Conservation (phyloP, 1,284 basidiomycete species). For the Rhodotorula mucilaginosa region DNA sequence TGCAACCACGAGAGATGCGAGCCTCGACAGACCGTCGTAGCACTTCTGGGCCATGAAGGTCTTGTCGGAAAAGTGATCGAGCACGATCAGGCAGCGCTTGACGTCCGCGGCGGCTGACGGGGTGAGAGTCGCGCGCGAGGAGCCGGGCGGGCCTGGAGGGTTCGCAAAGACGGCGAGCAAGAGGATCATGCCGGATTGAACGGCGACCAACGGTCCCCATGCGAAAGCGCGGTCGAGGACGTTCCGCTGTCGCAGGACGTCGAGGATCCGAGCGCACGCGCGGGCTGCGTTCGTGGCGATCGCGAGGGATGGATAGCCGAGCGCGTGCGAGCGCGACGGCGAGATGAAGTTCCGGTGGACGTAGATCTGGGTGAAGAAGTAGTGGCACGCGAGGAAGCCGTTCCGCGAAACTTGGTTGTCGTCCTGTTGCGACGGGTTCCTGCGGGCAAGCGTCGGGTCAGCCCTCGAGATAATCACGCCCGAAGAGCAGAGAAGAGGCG, state of each 20-base stretch:
- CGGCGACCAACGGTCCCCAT: constrained; percentile 20
- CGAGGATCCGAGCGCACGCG: constrained; percentile 36
- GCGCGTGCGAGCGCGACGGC: constrained; percentile 29
- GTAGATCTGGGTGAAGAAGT: constrained; percentile 22
- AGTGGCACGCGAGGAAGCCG: constrained; percentile 7
- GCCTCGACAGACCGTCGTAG: constrained; percentile 5
- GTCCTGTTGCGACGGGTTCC: constrained; percentile 21
- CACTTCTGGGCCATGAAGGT: constrained; percentile 23
- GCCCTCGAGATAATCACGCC: too few relatives aligned
- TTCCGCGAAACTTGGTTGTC: background rate
- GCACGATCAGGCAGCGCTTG: constrained; percentile 63
- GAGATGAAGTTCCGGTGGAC: constrained; percentile 40
- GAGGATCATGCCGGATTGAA: constrained; percentile 66
- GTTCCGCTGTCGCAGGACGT: constrained; percentile 16
- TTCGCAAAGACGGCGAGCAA: constrained; percentile 70
- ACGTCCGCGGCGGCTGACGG: constrained; percentile 64
- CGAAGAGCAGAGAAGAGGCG: background rate
- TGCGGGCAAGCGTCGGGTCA: background rate
- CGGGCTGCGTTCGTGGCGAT: constrained; percentile 42
- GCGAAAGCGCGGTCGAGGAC: constrained; percentile 13
- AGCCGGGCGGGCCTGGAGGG: constrained; percentile 52
- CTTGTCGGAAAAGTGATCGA: constrained; percentile 48
- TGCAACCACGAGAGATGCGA: background rate
- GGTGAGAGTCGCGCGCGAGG: constrained; percentile 57
- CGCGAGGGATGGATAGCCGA: constrained; percentile 45